Evolutionary conservation across 2,329 filamentous ascomycete species (phyloP).

Genomic region (Thelonectria rubi): DNA sequence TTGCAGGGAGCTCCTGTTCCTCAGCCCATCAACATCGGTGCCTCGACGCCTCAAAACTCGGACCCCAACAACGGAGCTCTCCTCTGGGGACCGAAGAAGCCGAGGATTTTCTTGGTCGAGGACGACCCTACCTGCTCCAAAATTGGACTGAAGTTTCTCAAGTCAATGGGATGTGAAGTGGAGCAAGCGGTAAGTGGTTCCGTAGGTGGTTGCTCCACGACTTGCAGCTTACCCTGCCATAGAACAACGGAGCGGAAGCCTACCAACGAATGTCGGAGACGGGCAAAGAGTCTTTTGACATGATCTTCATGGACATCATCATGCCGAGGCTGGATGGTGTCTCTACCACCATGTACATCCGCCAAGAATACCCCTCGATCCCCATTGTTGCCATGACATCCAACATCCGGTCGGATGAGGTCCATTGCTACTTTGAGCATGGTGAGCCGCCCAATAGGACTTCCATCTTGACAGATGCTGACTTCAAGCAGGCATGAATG

Average conservation of each 20-base stretch:
- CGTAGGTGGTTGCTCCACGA: neutral
- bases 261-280: conserved; percentile 78
- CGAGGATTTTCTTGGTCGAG: conserved; percentile 90
- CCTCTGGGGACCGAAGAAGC: conserved; percentile 69
- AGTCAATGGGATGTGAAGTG: conserved; percentile 72
- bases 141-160: conserved; percentile 74
- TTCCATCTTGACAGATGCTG: conserved; percentile 30
- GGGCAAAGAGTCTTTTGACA: conserved; percentile 62
- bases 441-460: conserved; percentile 61
- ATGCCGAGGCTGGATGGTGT: conserved; percentile 97
- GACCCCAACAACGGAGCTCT: conserved; percentile 50
- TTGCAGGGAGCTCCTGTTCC: conserved; percentile 54
- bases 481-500: conserved; percentile 83
- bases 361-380: conserved; percentile 81
- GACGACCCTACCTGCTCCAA: conserved; percentile 75
- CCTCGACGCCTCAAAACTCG: conserved; percentile 32
- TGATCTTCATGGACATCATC: conserved; percentile 92
- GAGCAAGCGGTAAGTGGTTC: conserved; percentile 68
- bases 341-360: conserved; percentile 91
- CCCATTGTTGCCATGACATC: conserved; percentile 99
- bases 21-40: conserved; percentile 42
- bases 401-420: conserved; percentile 95
- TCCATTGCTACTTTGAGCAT: conserved; percentile 96
- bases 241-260: conserved; percentile 84
- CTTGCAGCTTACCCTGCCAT: conserved; percentile 26